Evolutionary conservation across 805 yeast genomes (phyloP), one percentile per base, ranked within the genome.

Genomic region (Candida montana): DNA sequence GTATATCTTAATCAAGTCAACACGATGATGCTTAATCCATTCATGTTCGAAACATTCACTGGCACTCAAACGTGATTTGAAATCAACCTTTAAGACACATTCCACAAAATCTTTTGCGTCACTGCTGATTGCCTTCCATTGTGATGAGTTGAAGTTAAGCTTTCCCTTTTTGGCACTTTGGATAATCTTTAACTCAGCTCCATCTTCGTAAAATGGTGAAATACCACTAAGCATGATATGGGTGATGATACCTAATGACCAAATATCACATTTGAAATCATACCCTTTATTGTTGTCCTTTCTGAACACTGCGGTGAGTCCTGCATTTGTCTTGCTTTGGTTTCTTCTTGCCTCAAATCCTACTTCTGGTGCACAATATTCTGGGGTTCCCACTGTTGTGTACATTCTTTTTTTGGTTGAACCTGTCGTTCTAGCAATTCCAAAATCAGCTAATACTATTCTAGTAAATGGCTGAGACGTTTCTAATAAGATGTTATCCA

Each of bases 281-380:
- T 80, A 79, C 0, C 80, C 80, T 12, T 32, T 40, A 12, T 47
- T 45, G 15, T 50, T 32, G 1, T 23, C 12, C 3, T 21, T 20
- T 9, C 32, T 44, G 37, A 53, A 55, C 13, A 19, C 24, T 49
- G 57, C 19, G 48, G 35, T 2, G 58, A 55, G 10, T 53, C 61
- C 11, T 51, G 57, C 21, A 56, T 47, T 40, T 20, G 33, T 8
- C 9, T 62, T 53, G 34, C 54, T 51, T 3, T 60, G 57, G 30
- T 54, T 41, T 35, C 61, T 54, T 24, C 59, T 56, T 9, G 57
- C 54, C 34, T 59, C 66, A 39, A 75, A 65, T 1, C 81, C 77
- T 10, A 81, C 77, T 51, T 81, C 88, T 0, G 89, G 89, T 1
- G 89, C 88, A 43, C 80, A 72, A 51, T 81, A 81, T 53, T 81